Conservation (phyloP, 2,329 filamentous ascomycete genomes). For the Trichophyton verrucosum region DNA sequence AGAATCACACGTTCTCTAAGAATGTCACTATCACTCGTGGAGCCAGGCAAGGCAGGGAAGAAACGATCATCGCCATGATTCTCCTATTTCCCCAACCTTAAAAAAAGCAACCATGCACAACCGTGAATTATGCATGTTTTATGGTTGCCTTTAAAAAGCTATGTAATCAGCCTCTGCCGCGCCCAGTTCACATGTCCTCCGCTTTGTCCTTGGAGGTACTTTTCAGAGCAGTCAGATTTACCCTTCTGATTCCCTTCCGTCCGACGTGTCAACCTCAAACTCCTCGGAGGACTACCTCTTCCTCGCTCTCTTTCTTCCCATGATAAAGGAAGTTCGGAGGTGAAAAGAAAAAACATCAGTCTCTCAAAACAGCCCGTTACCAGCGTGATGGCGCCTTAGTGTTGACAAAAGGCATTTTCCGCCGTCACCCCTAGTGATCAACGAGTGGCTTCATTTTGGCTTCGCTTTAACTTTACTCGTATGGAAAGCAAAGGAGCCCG, state of each 20-base stretch:
- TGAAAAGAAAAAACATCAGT: not conserved
- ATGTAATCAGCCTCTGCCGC: not conserved
- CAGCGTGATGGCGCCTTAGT: not conserved
- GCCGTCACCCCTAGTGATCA: not conserved
- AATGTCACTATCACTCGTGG: not conserved
- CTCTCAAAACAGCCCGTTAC: not conserved
- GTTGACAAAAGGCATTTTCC: not conserved
- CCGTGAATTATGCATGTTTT: not conserved
- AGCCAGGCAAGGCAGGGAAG: not conserved
- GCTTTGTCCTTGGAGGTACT: not conserved
- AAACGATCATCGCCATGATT: not conserved
- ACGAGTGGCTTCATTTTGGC: not conserved
- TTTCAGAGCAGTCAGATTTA: conserved; percentile 1
- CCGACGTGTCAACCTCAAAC: not conserved
- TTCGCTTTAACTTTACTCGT: not conserved
- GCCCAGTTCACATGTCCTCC: not conserved
- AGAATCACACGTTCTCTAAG: conserved; percentile 1
- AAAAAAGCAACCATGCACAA: conserved; percentile 2
- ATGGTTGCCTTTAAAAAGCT: not conserved
- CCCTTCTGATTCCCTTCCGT: not conserved
- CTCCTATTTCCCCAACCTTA: not conserved
- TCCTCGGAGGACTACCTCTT: not conserved
- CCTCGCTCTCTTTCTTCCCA: not conserved
- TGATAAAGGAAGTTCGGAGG: not conserved
- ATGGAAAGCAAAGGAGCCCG: not conserved